phyloP scores from a whole-genome alignment of 164 flowering plant species.

The Dillenia suffruticosa region DNA sequence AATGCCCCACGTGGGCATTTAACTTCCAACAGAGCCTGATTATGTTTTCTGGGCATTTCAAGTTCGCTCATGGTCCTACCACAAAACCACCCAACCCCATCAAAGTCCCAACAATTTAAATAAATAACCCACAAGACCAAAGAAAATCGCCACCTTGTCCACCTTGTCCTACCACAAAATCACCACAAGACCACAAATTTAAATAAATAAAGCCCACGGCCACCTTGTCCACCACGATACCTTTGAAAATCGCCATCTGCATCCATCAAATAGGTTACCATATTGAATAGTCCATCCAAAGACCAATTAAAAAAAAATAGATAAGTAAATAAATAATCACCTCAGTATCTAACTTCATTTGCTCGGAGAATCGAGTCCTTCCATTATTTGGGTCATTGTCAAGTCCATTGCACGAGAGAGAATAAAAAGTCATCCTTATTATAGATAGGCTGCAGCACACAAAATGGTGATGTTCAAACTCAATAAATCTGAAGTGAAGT shows the following conservation, averaged over 20 bases:
- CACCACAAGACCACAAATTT: too few species aligned
- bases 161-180: too few species aligned
- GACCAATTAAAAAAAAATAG: neutral
- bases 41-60: too few species aligned
- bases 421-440: constrained; percentile 83
- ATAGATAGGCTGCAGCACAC: constrained; percentile 53
- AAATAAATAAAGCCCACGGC: constrained; percentile 55
- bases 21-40: too few species aligned
- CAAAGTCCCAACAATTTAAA: too few species aligned
- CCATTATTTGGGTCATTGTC: constrained; percentile 42
- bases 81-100: too few species aligned
- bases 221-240: constrained; percentile 67
- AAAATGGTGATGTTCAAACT: neutral
- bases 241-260: constrained; percentile 79
- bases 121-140: too few species aligned
- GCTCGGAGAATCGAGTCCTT: constrained; percentile 65
- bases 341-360: constrained; percentile 72
- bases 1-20: too few species aligned
- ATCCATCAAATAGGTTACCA: neutral
- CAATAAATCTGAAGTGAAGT: too few species aligned
- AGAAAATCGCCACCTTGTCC: too few species aligned
- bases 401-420: constrained; percentile 60
- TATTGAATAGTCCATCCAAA: neutral
- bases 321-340: constrained; percentile 22
- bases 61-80: too few species aligned